Conservation (phyloP, 2,329 filamentous ascomycete genomes). For the Neofusicoccum parvum region DNA sequence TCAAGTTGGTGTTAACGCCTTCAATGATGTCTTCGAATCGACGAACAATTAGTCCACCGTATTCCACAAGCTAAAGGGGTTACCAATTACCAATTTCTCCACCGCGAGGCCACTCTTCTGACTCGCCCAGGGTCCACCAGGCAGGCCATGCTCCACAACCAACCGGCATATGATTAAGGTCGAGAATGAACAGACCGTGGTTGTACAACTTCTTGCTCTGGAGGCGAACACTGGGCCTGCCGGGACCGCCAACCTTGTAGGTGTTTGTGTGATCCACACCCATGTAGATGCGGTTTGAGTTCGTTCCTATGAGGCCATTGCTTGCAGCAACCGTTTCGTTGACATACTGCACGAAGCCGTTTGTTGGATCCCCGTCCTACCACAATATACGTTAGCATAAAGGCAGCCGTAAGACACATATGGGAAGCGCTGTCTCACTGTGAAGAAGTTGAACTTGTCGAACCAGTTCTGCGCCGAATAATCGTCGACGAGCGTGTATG, state of each 20-base stretch:
- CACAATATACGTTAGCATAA: not conserved
- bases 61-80: not conserved
- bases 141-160: constrained; percentile 43
- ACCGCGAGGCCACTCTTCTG: constrained; percentile 27
- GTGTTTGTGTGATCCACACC: constrained; percentile 37
- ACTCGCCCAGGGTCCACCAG: constrained; percentile 33
- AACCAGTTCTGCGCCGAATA: constrained; percentile 48
- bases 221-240: constrained; percentile 38
- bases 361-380: constrained; percentile 33
- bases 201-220: constrained; percentile 41
- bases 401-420: not conserved
- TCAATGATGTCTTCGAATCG: constrained; percentile 24
- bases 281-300: constrained; percentile 27
- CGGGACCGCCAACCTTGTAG: constrained; percentile 43
- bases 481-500: constrained; percentile 42
- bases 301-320: constrained; percentile 33
- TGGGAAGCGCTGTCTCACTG: not conserved
- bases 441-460: constrained; percentile 47
- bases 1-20: constrained; percentile 28
- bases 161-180: constrained; percentile 40
- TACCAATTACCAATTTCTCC: constrained; percentile 30
- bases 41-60: too few relatives aligned
- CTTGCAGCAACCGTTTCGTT: constrained; percentile 37
- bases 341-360: constrained; percentile 45
- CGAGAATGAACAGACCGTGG: constrained; percentile 43